Evolutionary conservation across 1,139 yeast genomes (phyloP).

Genomic region (Zygosaccharomyces sapae): DNA sequence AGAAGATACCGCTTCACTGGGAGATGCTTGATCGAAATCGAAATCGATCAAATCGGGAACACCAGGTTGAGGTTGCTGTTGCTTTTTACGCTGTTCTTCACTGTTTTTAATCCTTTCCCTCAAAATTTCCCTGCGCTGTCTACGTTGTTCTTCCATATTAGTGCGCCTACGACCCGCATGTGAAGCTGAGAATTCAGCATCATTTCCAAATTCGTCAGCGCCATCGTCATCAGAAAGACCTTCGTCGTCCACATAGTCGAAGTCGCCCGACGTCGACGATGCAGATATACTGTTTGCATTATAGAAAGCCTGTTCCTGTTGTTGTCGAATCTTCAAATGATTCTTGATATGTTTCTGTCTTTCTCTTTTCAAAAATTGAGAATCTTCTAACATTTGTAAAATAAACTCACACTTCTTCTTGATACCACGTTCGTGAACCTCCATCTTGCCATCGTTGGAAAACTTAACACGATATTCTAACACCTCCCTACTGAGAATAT

Average conservation of each 20-base stretch:
- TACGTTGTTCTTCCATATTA: slow-evolving; percentile 34
- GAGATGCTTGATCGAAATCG: slow-evolving; percentile 11
- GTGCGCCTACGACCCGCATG: slow-evolving; percentile 25
- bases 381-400: slow-evolving; percentile 31
- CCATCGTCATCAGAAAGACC: slow-evolving; percentile 26
- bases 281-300: slow-evolving; percentile 17
- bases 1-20: neutral
- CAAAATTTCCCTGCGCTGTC: slow-evolving; percentile 36
- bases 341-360: slow-evolving; percentile 32
- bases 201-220: slow-evolving; percentile 9
- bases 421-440: slow-evolving; percentile 37
- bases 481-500: slow-evolving; percentile 32
- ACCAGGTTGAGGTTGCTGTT: slow-evolving; percentile 17
- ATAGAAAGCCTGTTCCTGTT: slow-evolving; percentile 21
- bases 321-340: slow-evolving; percentile 28
- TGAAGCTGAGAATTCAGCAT: slow-evolving; percentile 12
- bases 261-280: slow-evolving; percentile 9
- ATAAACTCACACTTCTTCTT: slow-evolving; percentile 34
- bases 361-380: slow-evolving; percentile 31
- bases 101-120: slow-evolving; percentile 34
- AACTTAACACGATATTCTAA: slow-evolving; percentile 30
- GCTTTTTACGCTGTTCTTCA: slow-evolving; percentile 32
- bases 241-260: slow-evolving; percentile 20
- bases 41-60: slow-evolving; percentile 27
- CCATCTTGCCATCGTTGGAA: slow-evolving; percentile 38